Percentiles rank a stretch among this genome's conserved stretches.
phyloP scores from a whole-genome alignment of 164 flowering plant species.

The Litsea cubeba region DNA sequence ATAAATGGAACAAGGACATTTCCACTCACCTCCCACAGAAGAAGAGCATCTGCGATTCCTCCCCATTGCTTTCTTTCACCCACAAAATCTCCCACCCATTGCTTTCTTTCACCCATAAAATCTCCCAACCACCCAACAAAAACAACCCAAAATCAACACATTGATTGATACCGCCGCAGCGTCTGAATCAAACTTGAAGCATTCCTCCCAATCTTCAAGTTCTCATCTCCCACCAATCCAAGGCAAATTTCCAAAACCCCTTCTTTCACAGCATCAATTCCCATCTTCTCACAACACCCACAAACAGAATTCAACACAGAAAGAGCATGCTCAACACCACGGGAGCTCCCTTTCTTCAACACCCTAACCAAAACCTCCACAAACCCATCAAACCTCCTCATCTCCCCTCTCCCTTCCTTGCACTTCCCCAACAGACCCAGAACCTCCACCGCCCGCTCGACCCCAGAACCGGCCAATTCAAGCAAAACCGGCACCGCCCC shows the following conservation, averaged over 20 bases:
- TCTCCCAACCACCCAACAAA: not conserved
- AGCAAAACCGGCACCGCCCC: constrained; percentile 65
- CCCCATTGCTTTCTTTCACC: not conserved
- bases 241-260: constrained; percentile 61
- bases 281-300: constrained; percentile 32
- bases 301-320: constrained; percentile 55
- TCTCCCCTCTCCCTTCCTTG: constrained; percentile 71
- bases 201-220: constrained; percentile 72
- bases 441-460: constrained; percentile 84
- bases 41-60: not conserved
- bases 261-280: constrained; percentile 41
- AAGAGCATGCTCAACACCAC: constrained; percentile 61
- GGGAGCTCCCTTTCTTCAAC: constrained; percentile 49
- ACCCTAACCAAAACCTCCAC: constrained; percentile 47
- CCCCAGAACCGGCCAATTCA: constrained; percentile 43
- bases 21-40: constrained; percentile 8
- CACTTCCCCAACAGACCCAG: constrained; percentile 70
- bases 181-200: constrained; percentile 60
- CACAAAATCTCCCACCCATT: not conserved
- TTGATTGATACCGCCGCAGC: constrained; percentile 26
- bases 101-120: not conserved
- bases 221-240: constrained; percentile 71
- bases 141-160: not conserved
- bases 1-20: constrained; percentile 2
- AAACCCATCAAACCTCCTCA: constrained; percentile 42